These are phyloP conservation scores for Penicillium sp. DNA, from an alignment of 2,329 filamentous ascomycete species.

Conservation along the genomic window DNA sequence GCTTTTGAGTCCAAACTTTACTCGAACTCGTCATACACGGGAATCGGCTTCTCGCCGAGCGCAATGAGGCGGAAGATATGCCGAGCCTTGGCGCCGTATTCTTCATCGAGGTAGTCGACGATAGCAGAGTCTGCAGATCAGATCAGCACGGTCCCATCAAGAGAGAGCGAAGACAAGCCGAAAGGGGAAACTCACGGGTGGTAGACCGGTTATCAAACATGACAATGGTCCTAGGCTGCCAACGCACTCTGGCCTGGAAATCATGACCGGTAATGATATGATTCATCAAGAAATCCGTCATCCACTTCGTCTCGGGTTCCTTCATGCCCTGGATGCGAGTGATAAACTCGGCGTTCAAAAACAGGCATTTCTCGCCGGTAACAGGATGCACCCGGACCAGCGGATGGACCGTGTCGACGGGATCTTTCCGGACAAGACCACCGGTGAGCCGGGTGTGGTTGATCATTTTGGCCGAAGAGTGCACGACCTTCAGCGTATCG, in stretches of 20 bases:
- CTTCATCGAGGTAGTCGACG: conserved; percentile 50
- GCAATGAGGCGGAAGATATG: conserved; percentile 53
- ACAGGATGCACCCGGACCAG: conserved; percentile 50
- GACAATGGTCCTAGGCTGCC: conserved; percentile 51
- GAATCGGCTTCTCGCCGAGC: conserved; percentile 51
- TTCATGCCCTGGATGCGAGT: conserved; percentile 49
- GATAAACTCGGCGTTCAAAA: conserved; percentile 51
- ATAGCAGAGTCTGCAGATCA: conserved; percentile 47
- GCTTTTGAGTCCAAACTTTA: not conserved
- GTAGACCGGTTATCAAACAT: conserved; percentile 52
- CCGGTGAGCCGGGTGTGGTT: conserved; percentile 42
- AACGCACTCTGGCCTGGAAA: conserved; percentile 49
- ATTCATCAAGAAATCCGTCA: conserved; percentile 50
- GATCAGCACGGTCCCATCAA: conserved; percentile 10
- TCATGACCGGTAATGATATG: conserved; percentile 49
- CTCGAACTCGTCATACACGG: conserved; percentile 39
- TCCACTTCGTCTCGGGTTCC: conserved; percentile 45
- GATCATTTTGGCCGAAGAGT: conserved; percentile 48
- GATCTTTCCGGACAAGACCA: conserved; percentile 45
- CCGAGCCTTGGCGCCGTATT: conserved; percentile 46
- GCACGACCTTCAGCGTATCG: conserved; percentile 37
- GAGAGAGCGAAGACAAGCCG: not conserved
- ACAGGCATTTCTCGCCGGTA: conserved; percentile 50
- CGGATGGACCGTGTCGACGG: conserved; percentile 47
- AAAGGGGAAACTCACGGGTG: conserved; percentile 40